Base-by-base conservation (phyloP, 2,329 filamentous ascomycete genomes). In the Pleoardoris graminearum region DNA sequence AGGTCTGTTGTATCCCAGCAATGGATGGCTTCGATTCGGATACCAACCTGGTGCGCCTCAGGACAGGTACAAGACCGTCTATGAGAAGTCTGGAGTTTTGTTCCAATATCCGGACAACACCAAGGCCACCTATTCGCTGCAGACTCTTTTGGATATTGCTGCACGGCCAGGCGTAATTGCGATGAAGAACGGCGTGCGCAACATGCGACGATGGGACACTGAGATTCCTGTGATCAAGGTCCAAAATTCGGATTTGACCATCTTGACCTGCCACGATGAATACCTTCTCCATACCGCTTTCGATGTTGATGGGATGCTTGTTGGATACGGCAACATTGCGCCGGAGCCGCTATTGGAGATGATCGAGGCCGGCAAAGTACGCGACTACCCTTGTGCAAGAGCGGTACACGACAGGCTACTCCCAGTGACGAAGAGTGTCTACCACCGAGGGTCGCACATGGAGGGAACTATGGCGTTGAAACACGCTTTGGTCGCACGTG, bases 111-210 rank as follows among this genome's bases (percentile, higher is more conserved):
- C 79, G 12, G 79, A 82, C 66, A 76, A 75, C 66, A 82, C 79
- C 16, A 81, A 82, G 63, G 78, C 79, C 3, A 80, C 76, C 1
- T 82, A 82, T 62, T 79, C 66, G 55, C 70, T 82, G 19, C 73
- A 81, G 55, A 82, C 79, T 0, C 75, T 82, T 57, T 75, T 82
- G 2, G 79, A 82, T 45, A 81, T 82, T 48, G 72, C 79, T 2
- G 80, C 79, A 7, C 78, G 74, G 29, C 80, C 79, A 1, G 79
- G 80, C 23, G 78, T 80, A 5, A 80, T 82, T 39, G 80, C 80
- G 14, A 82, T 82, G 79, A 82, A 82, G 74, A 82, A 82, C 55
- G 80, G 80, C 17, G 80, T 82, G 8, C 76, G 80, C 48, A 81
- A 82, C 65, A 82, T 82, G 80, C 75, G 78, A n/a, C 76, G 80